Base-by-base conservation (phyloP, 2,329 filamentous ascomycete genomes). In the Myriosclerotinia duriaeana region DNA sequence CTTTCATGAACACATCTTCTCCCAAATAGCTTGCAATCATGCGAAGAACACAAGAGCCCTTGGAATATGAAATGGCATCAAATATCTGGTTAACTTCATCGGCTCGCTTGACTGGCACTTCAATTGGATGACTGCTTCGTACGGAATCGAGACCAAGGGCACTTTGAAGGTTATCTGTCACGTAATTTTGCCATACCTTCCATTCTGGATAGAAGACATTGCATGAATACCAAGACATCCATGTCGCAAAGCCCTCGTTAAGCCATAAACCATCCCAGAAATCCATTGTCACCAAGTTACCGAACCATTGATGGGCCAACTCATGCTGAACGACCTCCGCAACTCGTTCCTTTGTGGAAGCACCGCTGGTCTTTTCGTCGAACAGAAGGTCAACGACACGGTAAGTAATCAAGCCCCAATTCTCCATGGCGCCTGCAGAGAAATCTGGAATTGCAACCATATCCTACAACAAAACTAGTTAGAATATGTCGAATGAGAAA, bases 31-130 rank as follows among this genome's bases (percentile, higher is more conserved):
- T 96, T 26, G 94, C 97, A 71, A 98, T 93, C 94, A 98, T 98
- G 76, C 94, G 91, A 69, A 98, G 84, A 44, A 98, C 93, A 73
- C 93, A 96, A 14, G 93, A 97, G 22, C 94, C 94, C 82, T 98
- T 98, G 66, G 92, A 93, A 80, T 98, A 98, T 1, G 94, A 97
- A 72, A 98, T 98, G 69, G 93, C 92, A 77, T 98, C 94, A 74
- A 98, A 98, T 72, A 98, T 98, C 80, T 98, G 93, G 80, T 97
- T 97, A 78, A 98, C 93, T 79, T 98, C 93, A 73, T 96, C 93
- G 38, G 93, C 93, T 67, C 91, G 89, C 84, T 97, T 96, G 70
- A 98, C 93, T 1, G 94, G 94, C 0, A 97, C 93, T 78, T 98
- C 94, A 67, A 98, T 96, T 7, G 94, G 94, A 78, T 98, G 94